A percentile compares a stretch with the other conserved stretches of the same genome.
Evolutionary conservation across 2,329 filamentous ascomycete genomes (phyloP).

Genomic region (Sclerotinia minor): DNA sequence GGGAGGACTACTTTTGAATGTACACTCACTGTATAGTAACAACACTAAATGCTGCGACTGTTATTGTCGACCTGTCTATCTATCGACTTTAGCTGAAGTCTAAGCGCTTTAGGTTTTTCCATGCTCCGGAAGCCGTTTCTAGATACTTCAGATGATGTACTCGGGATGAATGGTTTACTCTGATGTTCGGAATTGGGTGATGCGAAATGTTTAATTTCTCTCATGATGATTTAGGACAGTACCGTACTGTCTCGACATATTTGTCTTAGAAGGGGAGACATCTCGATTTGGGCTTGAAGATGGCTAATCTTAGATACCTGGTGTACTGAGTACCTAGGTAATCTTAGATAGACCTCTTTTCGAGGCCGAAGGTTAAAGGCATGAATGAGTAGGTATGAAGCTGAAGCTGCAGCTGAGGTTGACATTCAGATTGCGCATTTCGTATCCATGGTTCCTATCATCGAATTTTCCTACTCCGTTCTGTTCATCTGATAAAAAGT

Average conservation of each 20-base stretch:
- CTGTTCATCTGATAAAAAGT: neutral
- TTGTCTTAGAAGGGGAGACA: slow-evolving; percentile 3
- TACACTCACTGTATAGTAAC: neutral
- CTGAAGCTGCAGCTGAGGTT: neutral
- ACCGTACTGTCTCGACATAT: neutral
- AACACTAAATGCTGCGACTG: neutral
- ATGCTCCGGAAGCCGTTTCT: neutral
- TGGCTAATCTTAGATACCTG: neutral
- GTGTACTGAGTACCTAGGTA: neutral
- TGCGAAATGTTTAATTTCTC: neutral
- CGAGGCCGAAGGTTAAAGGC: slow-evolving; percentile 14
- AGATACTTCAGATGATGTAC: slow-evolving; percentile 12
- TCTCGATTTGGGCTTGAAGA: slow-evolving; percentile 14
- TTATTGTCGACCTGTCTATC: slow-evolving; percentile 3
- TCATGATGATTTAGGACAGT: neutral
- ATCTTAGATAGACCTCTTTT: slow-evolving; percentile 7
- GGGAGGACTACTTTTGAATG: neutral
- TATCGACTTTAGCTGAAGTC: neutral
- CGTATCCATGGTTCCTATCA: neutral
- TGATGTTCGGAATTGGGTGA: neutral
- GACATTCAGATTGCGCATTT: neutral
- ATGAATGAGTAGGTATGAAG: slow-evolving; percentile 2
- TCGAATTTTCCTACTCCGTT: neutral
- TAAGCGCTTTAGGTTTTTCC: slow-evolving; percentile 3
- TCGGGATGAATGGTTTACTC: neutral